Evolutionary conservation across 257 asterid species (phyloP).

Genomic region (Thymus quinquecostatus): DNA sequence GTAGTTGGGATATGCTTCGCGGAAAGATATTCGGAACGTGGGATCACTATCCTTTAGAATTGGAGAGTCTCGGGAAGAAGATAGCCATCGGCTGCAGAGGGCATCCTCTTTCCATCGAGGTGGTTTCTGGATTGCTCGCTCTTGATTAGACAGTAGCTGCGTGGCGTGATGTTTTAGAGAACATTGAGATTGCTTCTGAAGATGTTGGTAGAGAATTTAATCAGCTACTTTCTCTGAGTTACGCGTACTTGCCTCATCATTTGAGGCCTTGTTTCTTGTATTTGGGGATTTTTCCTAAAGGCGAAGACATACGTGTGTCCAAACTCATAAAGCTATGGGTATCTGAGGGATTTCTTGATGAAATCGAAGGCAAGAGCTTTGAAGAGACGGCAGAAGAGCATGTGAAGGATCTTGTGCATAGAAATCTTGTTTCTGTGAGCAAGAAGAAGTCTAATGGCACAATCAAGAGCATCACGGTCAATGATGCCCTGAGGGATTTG

Average conservation of each 20-base stretch:
- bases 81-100: conserved; percentile 3
- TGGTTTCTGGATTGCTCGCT: conserved; percentile 4
- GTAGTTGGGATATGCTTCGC: neutral
- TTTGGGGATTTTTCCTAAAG: neutral
- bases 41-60: neutral
- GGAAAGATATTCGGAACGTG: neutral
- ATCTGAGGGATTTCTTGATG: conserved; percentile 6
- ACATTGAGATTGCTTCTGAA: neutral
- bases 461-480: neutral
- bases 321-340: neutral
- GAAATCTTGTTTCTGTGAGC: neutral
- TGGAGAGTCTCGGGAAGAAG: neutral
- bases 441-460: neutral
- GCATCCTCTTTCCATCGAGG: neutral
- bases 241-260: conserved; percentile 8
- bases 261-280: neutral
- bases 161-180: neutral
- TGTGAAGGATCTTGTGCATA: neutral
- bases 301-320: neutral
- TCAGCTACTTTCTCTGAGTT: neutral
- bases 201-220: neutral
- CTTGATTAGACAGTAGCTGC: neutral
- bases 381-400: neutral
- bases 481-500: too few species aligned
- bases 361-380: neutral